A percentile compares a stretch with the other conserved stretches of the same genome.
phyloP scores from a whole-genome alignment of 768 basidiomycete genomes.

The Leccinum boreale region DNA sequence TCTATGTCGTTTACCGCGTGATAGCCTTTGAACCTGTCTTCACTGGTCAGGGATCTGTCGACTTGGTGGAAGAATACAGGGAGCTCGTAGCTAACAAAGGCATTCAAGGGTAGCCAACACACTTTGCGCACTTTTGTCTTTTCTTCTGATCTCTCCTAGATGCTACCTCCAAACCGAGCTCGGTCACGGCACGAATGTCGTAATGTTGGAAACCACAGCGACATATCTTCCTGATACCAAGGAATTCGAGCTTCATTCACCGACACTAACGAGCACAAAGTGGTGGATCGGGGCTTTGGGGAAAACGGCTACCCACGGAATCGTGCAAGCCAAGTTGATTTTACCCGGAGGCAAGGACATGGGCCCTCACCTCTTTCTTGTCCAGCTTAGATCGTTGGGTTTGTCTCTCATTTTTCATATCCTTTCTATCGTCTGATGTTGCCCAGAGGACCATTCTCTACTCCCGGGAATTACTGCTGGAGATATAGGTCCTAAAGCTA shows the following conservation, averaged over 20 bases:
- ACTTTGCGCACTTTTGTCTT: background rate
- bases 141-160: constrained; percentile 22
- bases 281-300: constrained; percentile 82
- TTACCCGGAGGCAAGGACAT: constrained; percentile 56
- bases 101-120: constrained; percentile 45
- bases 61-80: constrained; percentile 51
- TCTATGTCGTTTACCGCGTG: constrained; percentile 5
- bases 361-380: constrained; percentile 74
- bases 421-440: background rate
- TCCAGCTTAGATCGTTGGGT: constrained; percentile 67
- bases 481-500: constrained; percentile 52
- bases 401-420: constrained; percentile 3
- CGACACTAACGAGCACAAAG: constrained; percentile 70
- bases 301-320: constrained; percentile 70
- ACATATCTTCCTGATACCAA: constrained; percentile 63
- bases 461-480: constrained; percentile 63
- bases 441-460: constrained; percentile 53
- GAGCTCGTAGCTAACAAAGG: constrained; percentile 49
- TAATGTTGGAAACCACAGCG: constrained; percentile 68
- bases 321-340: constrained; percentile 73
- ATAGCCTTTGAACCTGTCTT: constrained; percentile 67
- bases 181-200: constrained; percentile 73
- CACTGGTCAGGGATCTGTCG: constrained; percentile 53
- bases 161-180: constrained; percentile 79
- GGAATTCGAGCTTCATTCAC: constrained; percentile 76